These are phyloP conservation scores for Neonectria neomacrospora DNA, from an alignment of 2,329 filamentous ascomycete genomes.

Conservation along the genomic window DNA sequence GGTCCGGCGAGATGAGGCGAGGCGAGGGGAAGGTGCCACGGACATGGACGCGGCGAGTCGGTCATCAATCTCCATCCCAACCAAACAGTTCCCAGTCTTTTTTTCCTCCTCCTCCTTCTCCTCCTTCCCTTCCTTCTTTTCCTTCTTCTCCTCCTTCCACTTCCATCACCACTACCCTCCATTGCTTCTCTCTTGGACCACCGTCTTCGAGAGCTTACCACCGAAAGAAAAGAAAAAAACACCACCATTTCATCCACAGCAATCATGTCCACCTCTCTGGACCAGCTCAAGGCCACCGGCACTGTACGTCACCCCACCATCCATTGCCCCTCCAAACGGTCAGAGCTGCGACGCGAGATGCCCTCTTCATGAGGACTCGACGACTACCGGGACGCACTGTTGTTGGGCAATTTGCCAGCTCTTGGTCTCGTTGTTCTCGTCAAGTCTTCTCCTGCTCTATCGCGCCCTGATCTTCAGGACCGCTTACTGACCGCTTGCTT, in stretches of 20 bases:
- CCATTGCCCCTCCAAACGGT: conserved; percentile 47
- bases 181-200: conserved; percentile 23
- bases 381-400: background rate
- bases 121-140: conserved; percentile 20
- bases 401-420: background rate
- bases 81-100: conserved; percentile 36
- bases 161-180: background rate
- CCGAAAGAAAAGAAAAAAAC: conserved; percentile 24
- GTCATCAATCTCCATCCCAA: conserved; percentile 24
- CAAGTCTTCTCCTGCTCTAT: conserved; percentile 1
- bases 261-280: conserved; percentile 86
- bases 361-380: conserved; percentile 15
- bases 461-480: conserved; percentile 12
- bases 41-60: conserved; percentile 33
- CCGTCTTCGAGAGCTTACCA: conserved; percentile 21
- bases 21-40: conserved; percentile 15
- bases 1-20: conserved; percentile 26
- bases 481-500: conserved; percentile 40
- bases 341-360: conserved; percentile 29
- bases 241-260: conserved; percentile 26
- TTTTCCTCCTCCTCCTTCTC: conserved; percentile 32
- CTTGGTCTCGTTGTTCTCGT: background rate
- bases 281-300: conserved; percentile 96
- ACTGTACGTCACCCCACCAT: conserved; percentile 75
- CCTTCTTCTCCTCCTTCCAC: conserved; percentile 26